Conservation (phyloP, 352 stramenopile species). For the Stephanocyclus meneghinianus region DNA sequence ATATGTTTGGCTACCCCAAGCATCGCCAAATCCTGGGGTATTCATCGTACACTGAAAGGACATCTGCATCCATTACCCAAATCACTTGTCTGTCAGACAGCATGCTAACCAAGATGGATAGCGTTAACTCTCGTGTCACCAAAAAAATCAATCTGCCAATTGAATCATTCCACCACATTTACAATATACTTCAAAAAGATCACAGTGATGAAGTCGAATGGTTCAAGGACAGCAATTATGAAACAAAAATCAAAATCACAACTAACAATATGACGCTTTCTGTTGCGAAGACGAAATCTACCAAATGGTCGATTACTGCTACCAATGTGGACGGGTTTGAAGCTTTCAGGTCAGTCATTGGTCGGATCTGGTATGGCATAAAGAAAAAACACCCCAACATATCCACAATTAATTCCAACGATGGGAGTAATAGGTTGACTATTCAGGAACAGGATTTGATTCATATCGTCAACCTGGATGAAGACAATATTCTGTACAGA, state of each 20-base stretch:
- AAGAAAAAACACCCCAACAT: conserved; percentile 1
- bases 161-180: too few relatives aligned
- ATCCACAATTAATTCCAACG: neutral
- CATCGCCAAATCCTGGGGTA: too few relatives aligned
- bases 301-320: neutral
- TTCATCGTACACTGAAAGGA: too few relatives aligned
- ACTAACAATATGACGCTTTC: neutral
- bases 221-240: too few relatives aligned
- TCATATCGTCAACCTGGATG: neutral
- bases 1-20: too few relatives aligned
- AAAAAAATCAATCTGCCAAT: too few relatives aligned
- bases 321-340: neutral
- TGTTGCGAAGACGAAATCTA: neutral
- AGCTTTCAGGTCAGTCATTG: neutral
- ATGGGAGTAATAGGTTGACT: neutral
- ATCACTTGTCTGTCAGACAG: too few relatives aligned
- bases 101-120: too few relatives aligned
- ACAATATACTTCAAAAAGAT: too few relatives aligned
- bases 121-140: too few relatives aligned
- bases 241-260: neutral
- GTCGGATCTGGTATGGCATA: neutral
- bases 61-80: too few relatives aligned
- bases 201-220: too few relatives aligned
- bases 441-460: neutral
- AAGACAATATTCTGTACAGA: neutral